Evolutionary conservation across 768 basidiomycete genomes (phyloP), one percentile per base, ranked within the genome.

Genomic region (Pulveroboletus frians): DNA sequence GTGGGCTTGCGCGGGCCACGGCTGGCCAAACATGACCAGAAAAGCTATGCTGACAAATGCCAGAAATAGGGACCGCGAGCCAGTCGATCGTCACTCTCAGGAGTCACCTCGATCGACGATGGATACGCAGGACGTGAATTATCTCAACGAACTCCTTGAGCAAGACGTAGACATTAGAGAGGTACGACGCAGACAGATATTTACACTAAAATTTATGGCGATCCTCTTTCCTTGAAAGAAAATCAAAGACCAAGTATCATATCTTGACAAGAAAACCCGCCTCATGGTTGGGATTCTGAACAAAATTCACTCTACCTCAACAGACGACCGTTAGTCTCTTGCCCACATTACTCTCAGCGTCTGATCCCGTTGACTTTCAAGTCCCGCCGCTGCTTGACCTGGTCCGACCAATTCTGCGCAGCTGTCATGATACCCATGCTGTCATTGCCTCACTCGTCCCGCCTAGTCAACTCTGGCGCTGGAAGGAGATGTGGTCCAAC

Each of bases 401-500:
- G 13, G 76, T 85, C 13, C 73, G 70, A 34, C 81, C 84, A 2
- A 69, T 79, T 9, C 61, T 90, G 26, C 59, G 66, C 10, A 76
- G 76, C 54, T 90, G 82, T 55, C 70, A 69, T 49, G 77, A 74
- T 17, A 75, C 71, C 8, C 75, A 65, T 9, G 68, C 71, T 20
- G 71, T 72, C 1, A 68, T 92, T n/a, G 81, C 80, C 6, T 67
- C 59, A 5, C 72, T 83, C 29, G 71, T 88, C 21, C 88, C 88
- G 26, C 73, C 72, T 27, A 80, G 85, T 56, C 85, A 89, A 54
- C 81, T 87, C 52, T 91, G 88, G 88, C 74, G 80, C 48, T 91
- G 85, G 85, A 88, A 85, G 63, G 86, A 89, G 21, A 80, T 86
- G 80, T 90, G 88, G 88, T 75, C 77, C 1, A 80, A 79, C 58